Evolutionary conservation across 805 yeast genomes (phyloP).

Genomic region (Candida sanyiensis): DNA sequence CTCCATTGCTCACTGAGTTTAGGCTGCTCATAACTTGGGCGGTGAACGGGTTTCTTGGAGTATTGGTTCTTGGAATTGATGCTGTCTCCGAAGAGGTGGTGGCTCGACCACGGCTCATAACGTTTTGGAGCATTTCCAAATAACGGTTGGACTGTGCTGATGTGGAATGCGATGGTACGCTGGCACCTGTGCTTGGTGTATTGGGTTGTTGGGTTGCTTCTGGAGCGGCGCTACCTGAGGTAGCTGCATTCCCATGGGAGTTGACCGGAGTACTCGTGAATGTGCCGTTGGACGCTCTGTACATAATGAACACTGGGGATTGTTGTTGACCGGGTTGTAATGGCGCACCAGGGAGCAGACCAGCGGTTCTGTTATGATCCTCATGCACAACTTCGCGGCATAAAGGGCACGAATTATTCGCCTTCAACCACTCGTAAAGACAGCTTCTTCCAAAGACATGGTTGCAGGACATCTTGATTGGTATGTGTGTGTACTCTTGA

Average conservation of each 20-base stretch:
- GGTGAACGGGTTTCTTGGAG: conserved; percentile 10
- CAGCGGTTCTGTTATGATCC: conserved; percentile 6
- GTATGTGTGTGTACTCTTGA: conserved; percentile 41
- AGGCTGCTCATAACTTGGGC: conserved; percentile 11
- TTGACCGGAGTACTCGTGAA: background rate
- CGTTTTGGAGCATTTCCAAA: conserved; percentile 1
- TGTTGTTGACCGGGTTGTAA: conserved; percentile 10
- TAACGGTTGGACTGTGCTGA: background rate
- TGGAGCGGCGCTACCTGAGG: too few relatives aligned
- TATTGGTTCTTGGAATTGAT: conserved; percentile 2
- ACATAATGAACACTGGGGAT: conserved; percentile 4
- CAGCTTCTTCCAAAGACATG: conserved; percentile 88
- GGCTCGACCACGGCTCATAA: background rate
- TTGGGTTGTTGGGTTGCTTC: too few relatives aligned
- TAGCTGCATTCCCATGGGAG: too few relatives aligned
- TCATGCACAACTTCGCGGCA: conserved; percentile 51
- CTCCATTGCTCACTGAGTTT: conserved; percentile 6
- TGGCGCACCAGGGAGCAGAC: background rate
- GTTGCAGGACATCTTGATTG: conserved; percentile 75
- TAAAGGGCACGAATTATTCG: conserved; percentile 76
- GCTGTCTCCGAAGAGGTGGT: background rate
- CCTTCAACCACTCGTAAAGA: conserved; percentile 73
- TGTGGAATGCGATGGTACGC: too few relatives aligned
- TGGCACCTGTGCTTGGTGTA: too few relatives aligned
- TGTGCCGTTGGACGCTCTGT: background rate